phyloP scores from a whole-genome alignment of 805 yeast species.

The Cyberlindnera petersonii region DNA sequence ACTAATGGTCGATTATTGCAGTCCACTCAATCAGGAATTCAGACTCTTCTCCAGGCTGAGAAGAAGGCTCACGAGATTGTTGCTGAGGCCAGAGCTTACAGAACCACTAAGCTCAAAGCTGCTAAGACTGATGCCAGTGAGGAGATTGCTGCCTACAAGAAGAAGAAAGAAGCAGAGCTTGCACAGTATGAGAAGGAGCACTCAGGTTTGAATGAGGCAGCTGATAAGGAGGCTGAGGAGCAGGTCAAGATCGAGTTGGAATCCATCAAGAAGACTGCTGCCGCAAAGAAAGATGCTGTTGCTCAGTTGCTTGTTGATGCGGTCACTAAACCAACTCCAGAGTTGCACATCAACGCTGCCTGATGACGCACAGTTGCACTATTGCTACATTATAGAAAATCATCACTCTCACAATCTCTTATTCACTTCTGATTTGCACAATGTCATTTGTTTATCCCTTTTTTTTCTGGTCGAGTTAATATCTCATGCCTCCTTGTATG shows the following conservation, averaged over 20 bases:
- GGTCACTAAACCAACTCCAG: slow-evolving; percentile 74
- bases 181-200: slow-evolving; percentile 66
- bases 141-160: slow-evolving; percentile 84
- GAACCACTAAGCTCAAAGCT: slow-evolving; percentile 84
- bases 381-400: not conserved
- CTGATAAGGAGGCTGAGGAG: slow-evolving; percentile 75
- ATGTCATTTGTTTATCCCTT: not conserved
- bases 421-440: not conserved
- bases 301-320: slow-evolving; percentile 76
- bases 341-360: slow-evolving; percentile 73
- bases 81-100: slow-evolving; percentile 85
- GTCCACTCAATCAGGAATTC: slow-evolving; percentile 27
- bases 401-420: not conserved
- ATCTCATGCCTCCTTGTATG: too few relatives aligned
- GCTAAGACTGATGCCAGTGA: slow-evolving; percentile 90
- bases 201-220: slow-evolving; percentile 68
- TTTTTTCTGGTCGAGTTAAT: too few relatives aligned
- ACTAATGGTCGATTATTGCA: slow-evolving; percentile 6
- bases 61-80: slow-evolving; percentile 97
- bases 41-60: slow-evolving; percentile 59
- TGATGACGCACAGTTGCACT: not conserved
- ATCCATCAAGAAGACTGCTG: slow-evolving; percentile 61
- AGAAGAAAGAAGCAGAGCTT: slow-evolving; percentile 79
- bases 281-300: slow-evolving; percentile 60
- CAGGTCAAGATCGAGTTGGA: slow-evolving; percentile 68